These are phyloP conservation scores for Apostasia shenzhenica DNA, from an alignment of 106 monocot species.

Conservation along the genomic window DNA sequence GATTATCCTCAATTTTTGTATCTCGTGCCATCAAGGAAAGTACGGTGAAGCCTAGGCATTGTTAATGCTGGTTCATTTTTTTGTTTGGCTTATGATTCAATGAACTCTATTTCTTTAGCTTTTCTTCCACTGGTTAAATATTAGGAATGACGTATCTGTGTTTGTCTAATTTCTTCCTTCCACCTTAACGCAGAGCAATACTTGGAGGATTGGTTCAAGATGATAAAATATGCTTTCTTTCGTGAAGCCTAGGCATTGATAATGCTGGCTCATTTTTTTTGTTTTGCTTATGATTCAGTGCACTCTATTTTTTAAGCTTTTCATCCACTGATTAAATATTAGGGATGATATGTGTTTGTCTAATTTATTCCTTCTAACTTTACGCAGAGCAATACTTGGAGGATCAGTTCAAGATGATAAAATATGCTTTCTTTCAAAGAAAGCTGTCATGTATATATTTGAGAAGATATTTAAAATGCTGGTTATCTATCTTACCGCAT, in stretches of 20 bases:
- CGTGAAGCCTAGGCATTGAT: conserved; percentile 1
- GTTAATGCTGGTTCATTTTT: not conserved
- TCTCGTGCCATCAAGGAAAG: too few relatives aligned
- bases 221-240: conserved; percentile 61
- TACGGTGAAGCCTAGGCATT: not conserved
- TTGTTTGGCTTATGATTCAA: not conserved
- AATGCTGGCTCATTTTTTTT: not conserved
- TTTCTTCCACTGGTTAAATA: not conserved
- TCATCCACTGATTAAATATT: not conserved
- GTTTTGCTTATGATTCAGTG: not conserved
- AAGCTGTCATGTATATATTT: conserved; percentile 31
- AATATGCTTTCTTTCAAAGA: conserved; percentile 59
- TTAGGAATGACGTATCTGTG: not conserved
- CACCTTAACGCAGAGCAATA: conserved; percentile 44
- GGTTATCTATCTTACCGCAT: conserved; percentile 28
- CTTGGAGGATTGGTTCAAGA: conserved; percentile 70
- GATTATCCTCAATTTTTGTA: too few relatives aligned
- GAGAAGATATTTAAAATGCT: conserved; percentile 41
- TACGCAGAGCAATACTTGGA: conserved; percentile 69
- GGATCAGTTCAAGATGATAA: conserved; percentile 56
- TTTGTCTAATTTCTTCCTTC: conserved; percentile 2
- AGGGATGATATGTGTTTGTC: conserved; percentile 2
- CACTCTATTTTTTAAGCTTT: not conserved
- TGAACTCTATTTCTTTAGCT: not conserved
- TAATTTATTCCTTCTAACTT: conserved; percentile 7